A percentile compares a stretch with the other conserved stretches of the same genome.
Conservation (phyloP, 164 flowering plant genomes). For the Sedum album region DNA sequence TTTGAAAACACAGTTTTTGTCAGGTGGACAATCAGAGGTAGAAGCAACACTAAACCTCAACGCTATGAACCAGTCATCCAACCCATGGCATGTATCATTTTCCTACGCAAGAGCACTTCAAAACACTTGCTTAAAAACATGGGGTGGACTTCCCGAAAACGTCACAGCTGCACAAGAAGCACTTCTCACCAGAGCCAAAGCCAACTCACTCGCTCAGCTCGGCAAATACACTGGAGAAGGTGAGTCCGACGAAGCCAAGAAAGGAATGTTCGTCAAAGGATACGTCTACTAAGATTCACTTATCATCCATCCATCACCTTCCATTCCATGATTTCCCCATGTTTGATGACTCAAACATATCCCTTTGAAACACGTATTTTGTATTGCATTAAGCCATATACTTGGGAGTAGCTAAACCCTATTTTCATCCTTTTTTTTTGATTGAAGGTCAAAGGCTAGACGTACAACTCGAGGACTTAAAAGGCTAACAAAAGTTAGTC, state of each 20-base stretch:
- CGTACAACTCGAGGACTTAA: too few species aligned
- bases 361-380: background rate
- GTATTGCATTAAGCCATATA: background rate
- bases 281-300: constrained; percentile 68
- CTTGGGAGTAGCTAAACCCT: background rate
- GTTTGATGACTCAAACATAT: background rate
- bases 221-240: constrained; percentile 21
- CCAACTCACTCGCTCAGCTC: constrained; percentile 40
- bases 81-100: constrained; percentile 95
- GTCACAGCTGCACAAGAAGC: constrained; percentile 71
- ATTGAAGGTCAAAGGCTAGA: too few species aligned
- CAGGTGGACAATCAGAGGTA: constrained; percentile 93
- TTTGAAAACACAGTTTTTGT: constrained; percentile 50
- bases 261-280: constrained; percentile 78
- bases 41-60: constrained; percentile 87
- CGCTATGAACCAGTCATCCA: constrained; percentile 81
- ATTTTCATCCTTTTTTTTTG: too few species aligned
- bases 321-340: background rate
- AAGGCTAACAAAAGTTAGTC: too few species aligned
- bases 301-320: background rate
- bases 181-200: constrained; percentile 62
- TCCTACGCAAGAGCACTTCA: constrained; percentile 85
- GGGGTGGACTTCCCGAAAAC: constrained; percentile 73
- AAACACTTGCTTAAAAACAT: constrained; percentile 34
- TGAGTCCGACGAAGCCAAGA: constrained; percentile 78